Evolutionary conservation across 805 yeast species (phyloP).

Genomic region (Henningerozyma blattae): DNA sequence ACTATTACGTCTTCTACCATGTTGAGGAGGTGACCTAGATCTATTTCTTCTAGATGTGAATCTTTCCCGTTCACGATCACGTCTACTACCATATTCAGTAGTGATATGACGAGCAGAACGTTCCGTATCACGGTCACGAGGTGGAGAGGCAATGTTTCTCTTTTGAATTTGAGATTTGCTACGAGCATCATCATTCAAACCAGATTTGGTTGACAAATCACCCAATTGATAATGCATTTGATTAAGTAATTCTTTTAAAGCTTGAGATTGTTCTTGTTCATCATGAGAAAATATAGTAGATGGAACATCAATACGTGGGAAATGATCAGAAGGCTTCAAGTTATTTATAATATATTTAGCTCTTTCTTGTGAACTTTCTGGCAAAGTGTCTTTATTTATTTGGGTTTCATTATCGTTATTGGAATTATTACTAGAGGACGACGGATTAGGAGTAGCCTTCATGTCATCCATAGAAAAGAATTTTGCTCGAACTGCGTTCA

Average conservation of each 20-base stretch:
- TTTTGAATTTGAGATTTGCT: no score
- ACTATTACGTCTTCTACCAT: conserved; percentile 7
- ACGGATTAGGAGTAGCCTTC: conserved; percentile 17
- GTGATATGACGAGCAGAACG: conserved; percentile 8
- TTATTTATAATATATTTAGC: conserved; percentile 20
- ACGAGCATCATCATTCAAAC: no score
- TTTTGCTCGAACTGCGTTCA: conserved; percentile 45
- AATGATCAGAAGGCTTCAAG: conserved; percentile 9
- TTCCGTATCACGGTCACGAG: background rate
- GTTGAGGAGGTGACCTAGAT: conserved; percentile 35
- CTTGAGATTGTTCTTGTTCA: conserved; percentile 28
- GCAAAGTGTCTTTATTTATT: conserved; percentile 60
- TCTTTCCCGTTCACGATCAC: conserved; percentile 20
- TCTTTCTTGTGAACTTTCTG: conserved; percentile 24
- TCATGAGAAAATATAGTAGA: conserved; percentile 14
- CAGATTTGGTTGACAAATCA: background rate
- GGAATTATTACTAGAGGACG: conserved; percentile 19
- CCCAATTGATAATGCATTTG: conserved; percentile 17
- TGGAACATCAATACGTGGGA: conserved; percentile 15
- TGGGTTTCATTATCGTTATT: conserved; percentile 50
- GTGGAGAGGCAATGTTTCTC: background rate
- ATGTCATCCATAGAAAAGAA: conserved; percentile 31
- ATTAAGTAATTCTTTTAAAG: conserved; percentile 29
- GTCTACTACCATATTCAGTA: conserved; percentile 24
- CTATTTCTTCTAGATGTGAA: conserved; percentile 33